phyloP scores from a whole-genome alignment of 2,329 filamentous ascomycete genomes.

The Aureobasidium sp. region DNA sequence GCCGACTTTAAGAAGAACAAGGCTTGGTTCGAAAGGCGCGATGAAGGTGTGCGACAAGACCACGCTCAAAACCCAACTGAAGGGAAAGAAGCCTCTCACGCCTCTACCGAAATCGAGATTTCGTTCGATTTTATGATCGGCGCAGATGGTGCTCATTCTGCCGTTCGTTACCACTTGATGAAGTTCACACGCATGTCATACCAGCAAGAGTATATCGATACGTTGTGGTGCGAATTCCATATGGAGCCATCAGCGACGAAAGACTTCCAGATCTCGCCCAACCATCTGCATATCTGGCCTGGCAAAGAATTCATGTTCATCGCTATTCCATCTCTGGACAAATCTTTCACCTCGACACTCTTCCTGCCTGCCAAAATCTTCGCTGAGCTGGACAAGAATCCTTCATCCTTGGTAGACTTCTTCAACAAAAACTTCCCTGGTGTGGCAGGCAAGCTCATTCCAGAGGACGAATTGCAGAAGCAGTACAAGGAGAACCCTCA shows the following conservation, averaged over 20 bases:
- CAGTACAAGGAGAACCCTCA: conserved; percentile 82
- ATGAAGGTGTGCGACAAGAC: conserved; percentile 23
- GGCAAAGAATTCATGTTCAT: conserved; percentile 96
- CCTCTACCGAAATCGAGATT: conserved; percentile 62
- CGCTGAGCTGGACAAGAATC: conserved; percentile 56
- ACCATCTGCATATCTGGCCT: conserved; percentile 97
- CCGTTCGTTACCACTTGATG: conserved; percentile 89
- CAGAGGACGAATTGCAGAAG: conserved; percentile 57
- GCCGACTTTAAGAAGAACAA: conserved; percentile 72
- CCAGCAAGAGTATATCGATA: conserved; percentile 90
- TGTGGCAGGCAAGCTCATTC: conserved; percentile 62
- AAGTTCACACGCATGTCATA: conserved; percentile 89
- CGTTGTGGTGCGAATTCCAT: conserved; percentile 92
- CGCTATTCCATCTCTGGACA: conserved; percentile 81
- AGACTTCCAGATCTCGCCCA: conserved; percentile 74
- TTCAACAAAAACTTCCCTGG: conserved; percentile 84
- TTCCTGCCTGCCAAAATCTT: conserved; percentile 74
- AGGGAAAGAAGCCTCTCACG: conserved; percentile 5
- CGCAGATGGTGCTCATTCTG: conserved; percentile 90
- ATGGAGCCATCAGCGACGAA: conserved; percentile 45
- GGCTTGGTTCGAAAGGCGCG: conserved; percentile 74
- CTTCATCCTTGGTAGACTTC: conserved; percentile 57
- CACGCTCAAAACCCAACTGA: conserved; percentile 20
- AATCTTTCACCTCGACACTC: conserved; percentile 89
- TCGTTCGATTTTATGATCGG: conserved; percentile 90